Evolutionary conservation across 108 stramenopile genomes (phyloP), one percentile per base, ranked within the genome.

Genomic region (Discostella stelligeroides): DNA sequence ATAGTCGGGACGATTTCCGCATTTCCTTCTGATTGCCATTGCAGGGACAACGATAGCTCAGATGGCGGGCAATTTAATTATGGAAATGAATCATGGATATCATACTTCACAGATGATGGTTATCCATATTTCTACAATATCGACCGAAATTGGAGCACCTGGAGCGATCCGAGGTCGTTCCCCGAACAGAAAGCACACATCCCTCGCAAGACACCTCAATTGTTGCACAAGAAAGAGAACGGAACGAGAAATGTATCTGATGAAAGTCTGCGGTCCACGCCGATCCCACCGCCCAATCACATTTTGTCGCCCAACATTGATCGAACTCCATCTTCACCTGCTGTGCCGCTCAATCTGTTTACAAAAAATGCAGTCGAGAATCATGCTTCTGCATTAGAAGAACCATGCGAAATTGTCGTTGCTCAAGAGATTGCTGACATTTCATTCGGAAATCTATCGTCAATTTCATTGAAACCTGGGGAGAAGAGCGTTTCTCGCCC

Each of bases 91-190:
- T 13, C 25, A 11, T 76, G 75, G 75, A 57, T 23, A 7, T 39
- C 63, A 14, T 57, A 45, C 42, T 57, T 55, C 45, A 60, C 76
- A 2, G 42, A 60, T 1, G 76, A 78, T 17, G 69, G 69, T 28
- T 42, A 70, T 25, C 56, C 43, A 21, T 78, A 78, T 50, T 78
- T 57, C 38, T 78, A 64, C 37, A 70, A 70, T 39, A 41, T 37
- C 28, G 47, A 63, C 24, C 60, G 17, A n/a, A 40, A 66, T 45
- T 29, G 43, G 15, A 70, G 69, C 50, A 60, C 58, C 0, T 78
- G 76, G 76, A 37, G 70, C 6, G 76, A 78, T 27, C 76, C 76
- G 1, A 60, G 76, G 56, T 23, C 20, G 7, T 14, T 54, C 11
- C 14, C 53, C 13, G 53, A 25, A 28, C 53, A 24, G 25, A 28